These are phyloP conservation scores for Diplodia intermedia DNA, from an alignment of 2,329 filamentous ascomycete genomes.

Conservation along the genomic window DNA sequence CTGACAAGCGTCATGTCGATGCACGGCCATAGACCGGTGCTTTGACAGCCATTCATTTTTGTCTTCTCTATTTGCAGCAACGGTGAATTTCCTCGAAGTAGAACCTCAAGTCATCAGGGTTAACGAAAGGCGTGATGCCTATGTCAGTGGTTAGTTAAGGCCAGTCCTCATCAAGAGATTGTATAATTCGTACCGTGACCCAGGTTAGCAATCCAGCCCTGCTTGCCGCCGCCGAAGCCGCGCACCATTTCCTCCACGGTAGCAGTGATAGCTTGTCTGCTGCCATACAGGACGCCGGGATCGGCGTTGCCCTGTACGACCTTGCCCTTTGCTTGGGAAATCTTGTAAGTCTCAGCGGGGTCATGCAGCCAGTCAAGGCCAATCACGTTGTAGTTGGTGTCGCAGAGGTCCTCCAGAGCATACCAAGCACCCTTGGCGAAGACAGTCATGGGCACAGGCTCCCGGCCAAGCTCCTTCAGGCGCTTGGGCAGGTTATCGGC, in stretches of 20 bases:
- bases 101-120: conserved; percentile 90
- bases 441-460: conserved; percentile 92
- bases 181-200: conserved; percentile 75
- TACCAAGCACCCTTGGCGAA: conserved; percentile 99
- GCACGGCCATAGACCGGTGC: background rate
- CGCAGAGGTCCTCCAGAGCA: conserved; percentile 83
- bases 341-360: conserved; percentile 79
- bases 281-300: conserved; percentile 89
- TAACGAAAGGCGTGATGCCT: conserved; percentile 94
- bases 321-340: conserved; percentile 72
- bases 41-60: background rate
- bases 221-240: conserved; percentile 82
- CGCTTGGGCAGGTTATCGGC: conserved; percentile 77
- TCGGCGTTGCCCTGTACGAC: conserved; percentile 96
- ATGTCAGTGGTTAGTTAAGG: conserved; percentile 5
- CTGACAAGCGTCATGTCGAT: background rate
- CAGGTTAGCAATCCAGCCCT: conserved; percentile 96
- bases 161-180: too few relatives aligned
- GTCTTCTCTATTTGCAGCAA: conserved; percentile 35
- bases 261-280: conserved; percentile 77
- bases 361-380: conserved; percentile 95
- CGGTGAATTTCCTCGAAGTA: conserved; percentile 90
- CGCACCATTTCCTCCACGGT: conserved; percentile 86
- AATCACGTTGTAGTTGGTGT: conserved; percentile 90
- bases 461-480: conserved; percentile 75